Evolutionary conservation across 306 rosid species (phyloP).

Genomic region (Inga oerstediana): DNA sequence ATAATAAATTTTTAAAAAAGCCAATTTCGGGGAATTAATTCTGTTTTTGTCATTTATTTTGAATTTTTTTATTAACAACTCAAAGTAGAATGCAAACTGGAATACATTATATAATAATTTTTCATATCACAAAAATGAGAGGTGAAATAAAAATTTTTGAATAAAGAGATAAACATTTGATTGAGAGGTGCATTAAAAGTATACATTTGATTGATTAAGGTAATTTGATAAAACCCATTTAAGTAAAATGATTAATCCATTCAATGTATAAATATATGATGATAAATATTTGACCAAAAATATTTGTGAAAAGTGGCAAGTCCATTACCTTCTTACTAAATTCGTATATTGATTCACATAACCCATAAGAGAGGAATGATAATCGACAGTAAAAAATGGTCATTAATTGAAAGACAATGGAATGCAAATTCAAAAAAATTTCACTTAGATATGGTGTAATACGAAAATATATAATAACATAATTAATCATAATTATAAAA

Average conservation of each 20-base stretch:
- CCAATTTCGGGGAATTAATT: too few relatives aligned
- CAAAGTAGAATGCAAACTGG: background rate
- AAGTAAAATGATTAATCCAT: background rate
- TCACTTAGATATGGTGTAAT: too few relatives aligned
- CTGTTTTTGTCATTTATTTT: background rate
- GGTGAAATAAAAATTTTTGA: background rate
- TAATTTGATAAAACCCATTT: background rate
- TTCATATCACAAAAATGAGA: background rate
- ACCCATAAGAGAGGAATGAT: background rate
- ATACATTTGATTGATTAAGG: background rate
- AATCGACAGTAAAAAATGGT: too few relatives aligned
- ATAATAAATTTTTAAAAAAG: background rate
- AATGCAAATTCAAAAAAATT: too few relatives aligned
- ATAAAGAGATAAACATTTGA: background rate
- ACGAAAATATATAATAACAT: too few relatives aligned
- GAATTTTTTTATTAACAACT: background rate
- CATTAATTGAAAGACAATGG: too few relatives aligned
- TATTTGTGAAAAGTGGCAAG: background rate
- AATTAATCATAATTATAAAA: too few relatives aligned
- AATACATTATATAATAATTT: background rate
- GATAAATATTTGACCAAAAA: background rate
- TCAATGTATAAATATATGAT: background rate
- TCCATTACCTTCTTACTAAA: background rate
- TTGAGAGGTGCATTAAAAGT: background rate
- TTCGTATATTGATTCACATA: background rate